These are phyloP conservation scores for Podosphaera leucotricha DNA, from an alignment of 2,329 filamentous ascomycete genomes.

Conservation along the genomic window DNA sequence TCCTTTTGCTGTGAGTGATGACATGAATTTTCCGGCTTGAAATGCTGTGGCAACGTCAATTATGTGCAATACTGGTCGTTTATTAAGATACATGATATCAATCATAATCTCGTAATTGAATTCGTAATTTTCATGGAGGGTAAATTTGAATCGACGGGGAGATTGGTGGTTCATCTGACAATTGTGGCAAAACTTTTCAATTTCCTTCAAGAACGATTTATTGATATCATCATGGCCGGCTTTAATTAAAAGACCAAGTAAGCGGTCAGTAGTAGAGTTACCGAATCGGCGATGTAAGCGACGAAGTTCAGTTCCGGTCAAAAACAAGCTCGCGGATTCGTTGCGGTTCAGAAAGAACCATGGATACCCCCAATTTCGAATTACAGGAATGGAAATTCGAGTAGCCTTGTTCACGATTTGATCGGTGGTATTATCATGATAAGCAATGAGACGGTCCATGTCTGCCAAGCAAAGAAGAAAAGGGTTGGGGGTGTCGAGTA, in stretches of 20 bases:
- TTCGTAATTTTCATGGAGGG: neutral
- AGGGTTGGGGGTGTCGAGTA: too few relatives aligned
- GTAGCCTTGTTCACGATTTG: neutral
- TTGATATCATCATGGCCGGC: neutral
- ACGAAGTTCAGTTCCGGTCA: neutral
- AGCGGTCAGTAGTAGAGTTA: neutral
- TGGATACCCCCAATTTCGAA: neutral
- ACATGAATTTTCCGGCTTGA: constrained; percentile 1
- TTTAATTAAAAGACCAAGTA: neutral
- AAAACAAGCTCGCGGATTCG: neutral
- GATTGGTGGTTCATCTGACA: neutral
- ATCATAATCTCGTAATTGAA: constrained; percentile 1
- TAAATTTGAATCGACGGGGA: constrained; percentile 1
- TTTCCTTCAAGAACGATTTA: neutral
- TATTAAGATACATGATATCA: constrained; percentile 1
- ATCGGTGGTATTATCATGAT: neutral
- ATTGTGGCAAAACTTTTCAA: neutral
- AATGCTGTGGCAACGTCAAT: constrained; percentile 1
- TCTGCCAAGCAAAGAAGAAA: too few relatives aligned
- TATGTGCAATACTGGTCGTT: neutral
- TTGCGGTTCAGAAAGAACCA: neutral
- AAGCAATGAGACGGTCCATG: too few relatives aligned
- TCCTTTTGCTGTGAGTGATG: neutral
- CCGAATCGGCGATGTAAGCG: neutral
- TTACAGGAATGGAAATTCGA: neutral